Conservation (phyloP, 441 rosid species). For the Iberis amara region DNA sequence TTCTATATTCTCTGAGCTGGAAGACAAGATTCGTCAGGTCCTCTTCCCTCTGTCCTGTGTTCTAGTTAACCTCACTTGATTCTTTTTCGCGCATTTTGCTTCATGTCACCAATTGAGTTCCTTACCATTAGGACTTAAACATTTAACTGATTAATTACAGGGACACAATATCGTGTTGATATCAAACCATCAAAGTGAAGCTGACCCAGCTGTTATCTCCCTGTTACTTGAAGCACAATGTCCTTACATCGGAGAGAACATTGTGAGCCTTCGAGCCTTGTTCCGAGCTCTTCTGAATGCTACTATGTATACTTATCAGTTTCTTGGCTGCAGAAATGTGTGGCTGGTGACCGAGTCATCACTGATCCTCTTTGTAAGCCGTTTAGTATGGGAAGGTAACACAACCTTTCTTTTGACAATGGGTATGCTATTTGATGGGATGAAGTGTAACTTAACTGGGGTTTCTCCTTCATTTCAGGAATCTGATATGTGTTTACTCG, state of each 20-base stretch:
- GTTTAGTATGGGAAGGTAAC: conserved; percentile 96
- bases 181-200: conserved; percentile 97
- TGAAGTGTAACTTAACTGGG: conserved; percentile 9
- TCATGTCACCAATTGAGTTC: not conserved
- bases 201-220: conserved; percentile 93
- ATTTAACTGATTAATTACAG: conserved; percentile 41
- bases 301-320: conserved; percentile 15
- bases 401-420: conserved; percentile 26
- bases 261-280: conserved; percentile 43
- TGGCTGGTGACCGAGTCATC: conserved; percentile 95
- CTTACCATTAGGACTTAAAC: conserved; percentile 6
- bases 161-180: conserved; percentile 82
- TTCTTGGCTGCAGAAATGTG: conserved; percentile 56
- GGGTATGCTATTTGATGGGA: conserved; percentile 27
- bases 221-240: conserved; percentile 74
- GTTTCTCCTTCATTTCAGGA: conserved; percentile 47
- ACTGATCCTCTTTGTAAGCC: conserved; percentile 98
- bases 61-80: conserved; percentile 25
- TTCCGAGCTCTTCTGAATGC: conserved; percentile 22
- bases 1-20: conserved; percentile 66
- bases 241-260: conserved; percentile 58
- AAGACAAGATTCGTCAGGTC: conserved; percentile 76
- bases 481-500: conserved; percentile 90
- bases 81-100: conserved; percentile 1
- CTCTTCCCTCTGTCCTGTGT: conserved; percentile 24